Conservation (phyloP, 2,329 filamentous ascomycete species). For the Emericellopsis atlantica region DNA sequence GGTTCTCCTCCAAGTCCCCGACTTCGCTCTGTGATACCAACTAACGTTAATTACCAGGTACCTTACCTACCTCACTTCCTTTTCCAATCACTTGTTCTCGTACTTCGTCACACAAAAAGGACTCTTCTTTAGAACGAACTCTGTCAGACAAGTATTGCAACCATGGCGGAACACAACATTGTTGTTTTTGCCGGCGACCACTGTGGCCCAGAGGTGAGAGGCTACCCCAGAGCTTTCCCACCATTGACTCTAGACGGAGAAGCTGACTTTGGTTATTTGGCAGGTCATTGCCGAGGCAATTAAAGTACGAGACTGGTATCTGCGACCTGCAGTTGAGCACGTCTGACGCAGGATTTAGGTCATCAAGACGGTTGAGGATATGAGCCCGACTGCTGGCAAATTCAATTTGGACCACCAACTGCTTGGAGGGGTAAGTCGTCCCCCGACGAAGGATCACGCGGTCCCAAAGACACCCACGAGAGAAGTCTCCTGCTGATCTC, state of each 20-base stretch:
- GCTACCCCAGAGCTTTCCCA: slow-evolving; percentile 1
- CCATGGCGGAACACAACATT: slow-evolving; percentile 59
- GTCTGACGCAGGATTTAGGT: slow-evolving; percentile 35
- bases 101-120: too few species aligned
- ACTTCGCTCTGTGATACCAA: too few species aligned
- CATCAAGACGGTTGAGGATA: slow-evolving; percentile 63
- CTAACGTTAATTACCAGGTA: too few species aligned
- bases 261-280: too few species aligned
- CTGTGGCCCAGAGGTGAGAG: slow-evolving; percentile 64
- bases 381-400: slow-evolving; percentile 51
- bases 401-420: slow-evolving; percentile 86
- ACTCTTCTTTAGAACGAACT: too few species aligned
- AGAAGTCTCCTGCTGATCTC: not conserved
- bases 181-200: slow-evolving; percentile 74
- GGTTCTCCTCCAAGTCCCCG: too few species aligned
- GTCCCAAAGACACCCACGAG: too few species aligned
- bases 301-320: slow-evolving; percentile 46
- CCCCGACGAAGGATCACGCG: too few species aligned
- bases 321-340: not conserved
- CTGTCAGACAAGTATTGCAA: too few species aligned
- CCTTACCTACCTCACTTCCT: too few species aligned
- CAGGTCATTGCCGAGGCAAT: slow-evolving; percentile 69
- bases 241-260: slow-evolving; percentile 1
- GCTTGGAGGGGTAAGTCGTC: slow-evolving; percentile 68
- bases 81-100: too few species aligned